Evolutionary conservation across 768 basidiomycete species (phyloP).

Genomic region (Piloderma croceum): DNA sequence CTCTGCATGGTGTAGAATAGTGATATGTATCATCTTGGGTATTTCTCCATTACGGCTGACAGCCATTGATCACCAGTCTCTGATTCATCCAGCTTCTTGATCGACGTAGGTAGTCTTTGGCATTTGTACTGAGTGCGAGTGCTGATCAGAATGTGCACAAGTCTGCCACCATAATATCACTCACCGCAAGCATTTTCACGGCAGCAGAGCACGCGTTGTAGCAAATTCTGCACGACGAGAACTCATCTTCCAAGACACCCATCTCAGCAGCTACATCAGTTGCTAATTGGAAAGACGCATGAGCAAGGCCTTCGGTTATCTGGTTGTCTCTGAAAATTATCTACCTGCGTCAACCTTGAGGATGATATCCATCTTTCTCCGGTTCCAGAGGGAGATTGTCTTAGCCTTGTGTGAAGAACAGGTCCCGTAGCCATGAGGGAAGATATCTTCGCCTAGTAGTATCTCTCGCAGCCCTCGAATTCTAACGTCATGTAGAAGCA

Average conservation of each 20-base stretch:
- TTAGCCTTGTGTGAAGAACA: conserved; percentile 48
- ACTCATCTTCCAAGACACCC: conserved; percentile 42
- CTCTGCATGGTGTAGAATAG: no score
- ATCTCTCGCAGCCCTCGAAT: conserved; percentile 47
- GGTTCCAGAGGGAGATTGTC: conserved; percentile 47
- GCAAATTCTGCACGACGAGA: conserved; percentile 48
- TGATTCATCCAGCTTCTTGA: conserved; percentile 43
- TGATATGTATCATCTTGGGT: no score
- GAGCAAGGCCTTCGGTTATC: conserved; percentile 5
- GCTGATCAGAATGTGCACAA: conserved; percentile 12
- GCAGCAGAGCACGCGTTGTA: conserved; percentile 58
- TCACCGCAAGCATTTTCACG: conserved; percentile 63
- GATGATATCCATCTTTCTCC: conserved; percentile 39
- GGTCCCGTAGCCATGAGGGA: conserved; percentile 66
- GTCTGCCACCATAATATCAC: conserved; percentile 10
- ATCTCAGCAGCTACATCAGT: conserved; percentile 69
- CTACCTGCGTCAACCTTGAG: conserved; percentile 50
- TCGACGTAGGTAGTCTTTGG: conserved; percentile 43
- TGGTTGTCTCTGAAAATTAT: neutral
- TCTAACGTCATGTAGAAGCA: conserved; percentile 53
- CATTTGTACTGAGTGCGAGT: conserved; percentile 53
- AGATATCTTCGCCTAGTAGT: conserved; percentile 55
- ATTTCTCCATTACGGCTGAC: no score
- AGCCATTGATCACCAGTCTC: no score
- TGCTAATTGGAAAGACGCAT: conserved; percentile 33